Evolutionary conservation across 345 rosid species (phyloP).

Genomic region (Triadica sebifera): DNA sequence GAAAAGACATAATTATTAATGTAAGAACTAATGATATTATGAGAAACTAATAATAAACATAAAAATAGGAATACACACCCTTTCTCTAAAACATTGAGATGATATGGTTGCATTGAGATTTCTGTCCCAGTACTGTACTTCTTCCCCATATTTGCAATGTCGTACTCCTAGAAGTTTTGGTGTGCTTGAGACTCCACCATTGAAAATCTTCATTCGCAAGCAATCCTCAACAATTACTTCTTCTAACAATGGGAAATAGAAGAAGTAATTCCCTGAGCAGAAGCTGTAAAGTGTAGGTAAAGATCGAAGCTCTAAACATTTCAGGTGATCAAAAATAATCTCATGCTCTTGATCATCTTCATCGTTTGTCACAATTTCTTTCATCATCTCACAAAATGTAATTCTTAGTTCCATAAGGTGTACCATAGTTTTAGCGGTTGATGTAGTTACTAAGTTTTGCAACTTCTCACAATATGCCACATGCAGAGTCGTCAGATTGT

Average conservation of each 20-base stretch:
- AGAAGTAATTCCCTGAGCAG: not conserved
- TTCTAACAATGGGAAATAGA: not conserved
- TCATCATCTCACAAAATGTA: too few relatives aligned
- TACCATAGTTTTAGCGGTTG: too few relatives aligned
- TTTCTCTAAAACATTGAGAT: not conserved
- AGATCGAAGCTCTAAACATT: not conserved
- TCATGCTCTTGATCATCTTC: not conserved
- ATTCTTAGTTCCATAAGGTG: too few relatives aligned
- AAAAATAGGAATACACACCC: not conserved
- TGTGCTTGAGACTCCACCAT: not conserved
- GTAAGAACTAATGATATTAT: too few relatives aligned
- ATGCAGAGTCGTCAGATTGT: too few relatives aligned
- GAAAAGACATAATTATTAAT: too few relatives aligned
- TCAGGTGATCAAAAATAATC: slow-evolving; percentile 6
- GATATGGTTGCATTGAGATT: not conserved
- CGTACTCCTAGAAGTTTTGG: not conserved
- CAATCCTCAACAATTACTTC: not conserved
- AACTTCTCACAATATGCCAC: too few relatives aligned
- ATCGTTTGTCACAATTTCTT: too few relatives aligned
- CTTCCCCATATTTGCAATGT: rapidly evolving
- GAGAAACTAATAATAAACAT: not conserved
- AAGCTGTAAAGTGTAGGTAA: not conserved
- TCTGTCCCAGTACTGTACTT: not conserved
- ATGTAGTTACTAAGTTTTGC: too few relatives aligned
- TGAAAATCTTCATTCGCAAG: not conserved